Conservation (phyloP, 2,329 filamentous ascomycete genomes). For the Fusarium sp. region DNA sequence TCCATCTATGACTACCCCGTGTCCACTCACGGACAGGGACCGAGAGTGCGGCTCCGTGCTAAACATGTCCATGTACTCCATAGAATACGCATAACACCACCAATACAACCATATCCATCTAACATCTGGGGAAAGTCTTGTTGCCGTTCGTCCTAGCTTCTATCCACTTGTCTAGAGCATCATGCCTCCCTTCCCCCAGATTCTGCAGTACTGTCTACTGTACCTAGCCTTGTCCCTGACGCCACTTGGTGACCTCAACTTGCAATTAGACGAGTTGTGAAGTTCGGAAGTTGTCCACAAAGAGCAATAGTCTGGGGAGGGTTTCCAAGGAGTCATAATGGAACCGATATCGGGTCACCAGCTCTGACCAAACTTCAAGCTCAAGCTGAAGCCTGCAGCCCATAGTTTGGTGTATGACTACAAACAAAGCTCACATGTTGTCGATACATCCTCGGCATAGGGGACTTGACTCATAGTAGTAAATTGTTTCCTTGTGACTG, state of each 20-base stretch:
- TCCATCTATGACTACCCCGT: conserved; percentile 17
- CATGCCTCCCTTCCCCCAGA: conserved; percentile 44
- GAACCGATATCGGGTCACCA: conserved; percentile 42
- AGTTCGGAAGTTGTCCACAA: conserved; percentile 11
- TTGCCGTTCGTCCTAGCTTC: conserved; percentile 49
- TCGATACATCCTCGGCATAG: conserved; percentile 31
- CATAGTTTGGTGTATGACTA: neutral
- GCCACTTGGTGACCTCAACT: conserved; percentile 24
- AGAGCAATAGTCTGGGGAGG: neutral
- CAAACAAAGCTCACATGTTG: conserved; percentile 18
- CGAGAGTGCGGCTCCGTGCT: conserved; percentile 47
- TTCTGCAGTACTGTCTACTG: conserved; percentile 12
- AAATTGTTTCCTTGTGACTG: conserved; percentile 16
- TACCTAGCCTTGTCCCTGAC: conserved; percentile 26
- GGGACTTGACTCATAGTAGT: neutral
- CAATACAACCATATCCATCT: conserved; percentile 14
- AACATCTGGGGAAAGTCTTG: conserved; percentile 32
- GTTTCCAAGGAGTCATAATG: conserved; percentile 14
- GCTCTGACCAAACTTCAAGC: conserved; percentile 14
- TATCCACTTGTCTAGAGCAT: conserved; percentile 15
- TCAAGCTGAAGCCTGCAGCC: conserved; percentile 17
- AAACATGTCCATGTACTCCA: conserved; percentile 24
- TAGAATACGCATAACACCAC: conserved; percentile 19
- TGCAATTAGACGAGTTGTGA: conserved; percentile 19
- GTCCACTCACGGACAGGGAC: conserved; percentile 44